Conservation (phyloP, 257 asterid species). For the Fraxinus cuspidata region DNA sequence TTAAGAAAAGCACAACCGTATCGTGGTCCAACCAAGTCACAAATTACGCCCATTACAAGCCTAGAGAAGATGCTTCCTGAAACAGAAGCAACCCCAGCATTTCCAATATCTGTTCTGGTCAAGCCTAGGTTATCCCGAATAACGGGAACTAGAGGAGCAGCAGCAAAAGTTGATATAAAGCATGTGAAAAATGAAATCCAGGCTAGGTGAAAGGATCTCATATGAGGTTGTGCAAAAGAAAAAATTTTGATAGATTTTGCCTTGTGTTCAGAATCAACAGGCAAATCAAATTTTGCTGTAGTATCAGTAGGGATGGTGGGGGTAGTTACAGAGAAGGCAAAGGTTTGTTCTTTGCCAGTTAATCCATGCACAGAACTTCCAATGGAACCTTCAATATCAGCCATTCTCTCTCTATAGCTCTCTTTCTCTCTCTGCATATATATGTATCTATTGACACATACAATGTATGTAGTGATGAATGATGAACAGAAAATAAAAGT, state of each 20-base stretch:
- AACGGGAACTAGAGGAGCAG: constrained; percentile 44
- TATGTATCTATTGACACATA: background rate
- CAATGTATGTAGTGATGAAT: background rate
- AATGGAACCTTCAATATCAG: background rate
- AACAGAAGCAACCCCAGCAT: constrained; percentile 46
- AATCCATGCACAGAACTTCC: background rate
- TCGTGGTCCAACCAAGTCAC: constrained; percentile 51
- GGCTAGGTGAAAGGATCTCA: constrained; percentile 49
- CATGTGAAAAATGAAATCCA: constrained; percentile 51
- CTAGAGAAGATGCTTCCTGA: constrained; percentile 52
- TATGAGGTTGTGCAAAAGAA: constrained; percentile 45
- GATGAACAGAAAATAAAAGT: background rate
- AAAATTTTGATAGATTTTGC: constrained; percentile 39
- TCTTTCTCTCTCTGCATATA: background rate
- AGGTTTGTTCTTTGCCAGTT: constrained; percentile 1
- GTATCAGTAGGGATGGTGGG: background rate
- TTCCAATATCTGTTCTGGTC: constrained; percentile 43
- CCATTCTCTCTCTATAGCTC: background rate
- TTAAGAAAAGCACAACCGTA: constrained; percentile 52
- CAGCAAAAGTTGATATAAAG: constrained; percentile 46
- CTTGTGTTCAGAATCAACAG: constrained; percentile 42
- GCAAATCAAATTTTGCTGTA: constrained; percentile 23
- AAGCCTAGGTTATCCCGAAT: constrained; percentile 44
- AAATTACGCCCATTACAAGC: constrained; percentile 45
- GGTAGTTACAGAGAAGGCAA: background rate